A percentile compares a stretch with the other conserved stretches of the same genome.
phyloP scores from a whole-genome alignment of 306 rosid species.

The Glycine soja region DNA sequence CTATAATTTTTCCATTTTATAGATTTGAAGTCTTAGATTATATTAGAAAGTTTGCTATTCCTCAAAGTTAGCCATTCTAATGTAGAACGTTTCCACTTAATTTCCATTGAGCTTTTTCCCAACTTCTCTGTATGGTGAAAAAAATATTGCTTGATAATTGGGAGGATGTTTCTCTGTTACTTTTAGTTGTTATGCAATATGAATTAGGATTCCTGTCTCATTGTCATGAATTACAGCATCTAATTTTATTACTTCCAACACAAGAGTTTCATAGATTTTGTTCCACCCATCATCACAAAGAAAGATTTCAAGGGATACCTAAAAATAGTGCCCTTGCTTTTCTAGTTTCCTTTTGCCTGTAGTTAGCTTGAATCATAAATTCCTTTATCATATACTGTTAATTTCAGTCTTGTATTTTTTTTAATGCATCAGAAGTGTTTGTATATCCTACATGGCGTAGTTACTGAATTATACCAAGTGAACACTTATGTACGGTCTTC shows the following conservation, averaged over 20 bases:
- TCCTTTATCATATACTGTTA: background rate
- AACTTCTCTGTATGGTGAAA: background rate
- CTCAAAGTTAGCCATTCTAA: background rate
- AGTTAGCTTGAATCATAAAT: conserved; percentile 29
- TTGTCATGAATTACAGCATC: conserved; percentile 12
- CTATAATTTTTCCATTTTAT: background rate
- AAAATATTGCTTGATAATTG: conserved; percentile 33
- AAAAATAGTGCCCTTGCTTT: conserved; percentile 12
- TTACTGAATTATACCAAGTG: conserved; percentile 4
- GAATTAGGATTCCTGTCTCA: conserved; percentile 20
- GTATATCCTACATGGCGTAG: conserved; percentile 7
- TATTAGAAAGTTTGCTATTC: background rate
- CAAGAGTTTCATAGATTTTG: conserved; percentile 22
- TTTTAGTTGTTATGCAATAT: conserved; percentile 3
- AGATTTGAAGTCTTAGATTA: conserved; percentile 21
- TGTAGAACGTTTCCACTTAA: conserved; percentile 1
- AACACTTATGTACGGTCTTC: background rate
- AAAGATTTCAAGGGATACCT: background rate
- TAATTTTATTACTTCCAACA: conserved; percentile 24
- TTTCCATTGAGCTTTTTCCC: conserved; percentile 11
- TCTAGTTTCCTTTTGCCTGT: conserved; percentile 22
- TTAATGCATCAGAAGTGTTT: conserved; percentile 10
- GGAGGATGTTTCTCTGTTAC: conserved; percentile 7
- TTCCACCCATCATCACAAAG: background rate
- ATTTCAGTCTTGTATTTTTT: background rate